Base-by-base conservation (phyloP, 306 rosid species). In the Sindora glabra region DNA sequence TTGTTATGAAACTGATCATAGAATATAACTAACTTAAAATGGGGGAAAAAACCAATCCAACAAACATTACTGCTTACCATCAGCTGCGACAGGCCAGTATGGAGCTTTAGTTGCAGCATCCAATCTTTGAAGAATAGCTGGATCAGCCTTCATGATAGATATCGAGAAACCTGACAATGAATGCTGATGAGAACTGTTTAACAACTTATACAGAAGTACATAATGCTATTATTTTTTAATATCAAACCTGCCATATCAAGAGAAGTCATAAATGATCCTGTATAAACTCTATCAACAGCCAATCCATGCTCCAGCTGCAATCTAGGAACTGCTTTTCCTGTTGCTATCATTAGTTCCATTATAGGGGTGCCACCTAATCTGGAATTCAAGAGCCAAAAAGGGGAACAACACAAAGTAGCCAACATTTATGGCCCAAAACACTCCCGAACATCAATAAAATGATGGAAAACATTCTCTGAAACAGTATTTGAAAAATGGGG, bases 231-330 rank as follows among this genome's bases (percentile, higher is more conserved):
- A 50, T 21, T 27, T 41, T n/a, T 39, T 5, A 52, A 58, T 65
- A 74, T n/a, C 90, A 64, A 68, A 92, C 99, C 99, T 78, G 91
- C 87, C 99, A 89, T 92, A 77, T 92, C 90, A 48, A 92, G 89
- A 71, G 99, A 86, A 66, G 97, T 92, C 95, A 92, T 86, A 71
- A 92, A 92, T 47, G 99, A 89, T 29, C 99, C 99, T 1, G 95
- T 86, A 53, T 92, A 92, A 61, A 92, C 96, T 78, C 99, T 82
- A 72, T 89, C 96, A 71, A 92, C 94, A 39, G 96, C 99, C 77
- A 89, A 74, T 67, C 99, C 97, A 80, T 92, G 96, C 64, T 89
- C 96, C 61, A 92, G 72, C 83, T 86, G 92, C 86, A 92, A 74
- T 50, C 80, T 80, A 33, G 96, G 99, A 62, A 89, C 96, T 46